Conservation (phyloP, 2,329 filamentous ascomycete species). For the Cercospora sojina region DNA sequence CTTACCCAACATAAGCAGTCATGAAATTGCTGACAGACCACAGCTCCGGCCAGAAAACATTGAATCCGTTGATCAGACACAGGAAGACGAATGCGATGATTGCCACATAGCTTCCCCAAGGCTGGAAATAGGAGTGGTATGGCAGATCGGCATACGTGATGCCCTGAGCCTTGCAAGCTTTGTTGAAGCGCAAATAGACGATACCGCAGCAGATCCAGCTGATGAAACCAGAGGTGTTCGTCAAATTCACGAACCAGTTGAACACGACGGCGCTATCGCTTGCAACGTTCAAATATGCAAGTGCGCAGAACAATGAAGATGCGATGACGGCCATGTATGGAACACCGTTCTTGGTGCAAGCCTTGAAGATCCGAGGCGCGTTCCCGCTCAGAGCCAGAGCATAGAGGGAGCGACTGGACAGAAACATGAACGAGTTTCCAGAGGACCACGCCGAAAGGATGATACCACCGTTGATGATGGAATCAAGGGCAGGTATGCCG, state of each 20-base stretch:
- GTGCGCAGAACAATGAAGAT: slow-evolving; percentile 46
- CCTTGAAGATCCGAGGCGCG: slow-evolving; percentile 56
- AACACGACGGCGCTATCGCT: slow-evolving; percentile 53
- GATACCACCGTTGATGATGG: slow-evolving; percentile 67
- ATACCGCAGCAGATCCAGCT: slow-evolving; percentile 57
- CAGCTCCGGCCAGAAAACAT: slow-evolving; percentile 65
- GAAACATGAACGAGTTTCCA: slow-evolving; percentile 56
- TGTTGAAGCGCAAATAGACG: slow-evolving; percentile 60
- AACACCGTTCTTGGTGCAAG: slow-evolving; percentile 60
- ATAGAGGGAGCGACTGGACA: slow-evolving; percentile 54
- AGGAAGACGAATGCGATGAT: slow-evolving; percentile 61
- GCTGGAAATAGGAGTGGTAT: slow-evolving; percentile 56
- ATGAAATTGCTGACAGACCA: slow-evolving; percentile 66
- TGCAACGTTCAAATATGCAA: slow-evolving; percentile 52
- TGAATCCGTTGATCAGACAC: slow-evolving; percentile 73
- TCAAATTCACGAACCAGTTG: slow-evolving; percentile 70
- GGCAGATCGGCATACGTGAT: slow-evolving; percentile 51
- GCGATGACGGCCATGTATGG: slow-evolving; percentile 51
- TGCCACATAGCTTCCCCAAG: slow-evolving; percentile 63
- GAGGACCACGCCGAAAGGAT: slow-evolving; percentile 63
- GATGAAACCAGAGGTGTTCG: slow-evolving; percentile 57
- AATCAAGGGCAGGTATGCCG: slow-evolving; percentile 58
- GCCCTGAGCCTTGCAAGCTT: slow-evolving; percentile 56
- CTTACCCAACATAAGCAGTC: slow-evolving; percentile 56
- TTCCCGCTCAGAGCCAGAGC: slow-evolving; percentile 62